phyloP scores from a whole-genome alignment of 257 asterid genomes.

The Cruciata laevipes region DNA sequence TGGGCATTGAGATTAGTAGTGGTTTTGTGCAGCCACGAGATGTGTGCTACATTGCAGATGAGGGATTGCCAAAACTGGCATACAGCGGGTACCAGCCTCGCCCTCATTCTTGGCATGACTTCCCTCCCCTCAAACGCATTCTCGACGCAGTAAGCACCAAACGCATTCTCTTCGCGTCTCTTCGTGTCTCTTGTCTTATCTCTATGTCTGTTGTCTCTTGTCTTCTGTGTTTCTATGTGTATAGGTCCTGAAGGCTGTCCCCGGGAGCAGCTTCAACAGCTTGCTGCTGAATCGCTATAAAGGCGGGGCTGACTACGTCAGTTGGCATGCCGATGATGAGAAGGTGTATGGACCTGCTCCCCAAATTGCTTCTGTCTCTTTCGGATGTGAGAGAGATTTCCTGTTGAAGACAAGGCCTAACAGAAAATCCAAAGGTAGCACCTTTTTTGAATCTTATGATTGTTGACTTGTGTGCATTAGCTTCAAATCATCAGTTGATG shows the following conservation, averaged over 20 bases:
- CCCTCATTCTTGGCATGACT: constrained; percentile 86
- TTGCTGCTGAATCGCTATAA: constrained; percentile 69
- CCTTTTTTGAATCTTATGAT: no score
- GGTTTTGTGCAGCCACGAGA: constrained; percentile 61
- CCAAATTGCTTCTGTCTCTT: constrained; percentile 77
- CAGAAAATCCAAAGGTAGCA: constrained; percentile 34
- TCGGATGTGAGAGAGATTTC: constrained; percentile 92
- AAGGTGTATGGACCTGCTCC: constrained; percentile 87
- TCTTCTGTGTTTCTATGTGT: constrained; percentile 8
- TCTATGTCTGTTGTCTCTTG: no score
- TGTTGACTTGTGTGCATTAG: no score
- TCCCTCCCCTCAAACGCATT: constrained; percentile 69
- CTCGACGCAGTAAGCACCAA: constrained; percentile 53
- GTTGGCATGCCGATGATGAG: constrained; percentile 99
- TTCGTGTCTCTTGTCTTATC: no score
- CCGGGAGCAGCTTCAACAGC: constrained; percentile 89
- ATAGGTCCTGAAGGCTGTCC: constrained; percentile 69
- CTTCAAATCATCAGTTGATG: neutral
- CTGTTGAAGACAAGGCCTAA: constrained; percentile 63
- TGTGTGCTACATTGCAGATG: constrained; percentile 67
- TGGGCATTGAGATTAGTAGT: neutral
- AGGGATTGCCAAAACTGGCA: constrained; percentile 60
- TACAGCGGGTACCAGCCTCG: constrained; percentile 80
- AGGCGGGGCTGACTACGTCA: constrained; percentile 84
- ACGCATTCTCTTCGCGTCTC: neutral